Evolutionary conservation across 106 monocot species (phyloP).

Genomic region (Apostasia shenzhenica): DNA sequence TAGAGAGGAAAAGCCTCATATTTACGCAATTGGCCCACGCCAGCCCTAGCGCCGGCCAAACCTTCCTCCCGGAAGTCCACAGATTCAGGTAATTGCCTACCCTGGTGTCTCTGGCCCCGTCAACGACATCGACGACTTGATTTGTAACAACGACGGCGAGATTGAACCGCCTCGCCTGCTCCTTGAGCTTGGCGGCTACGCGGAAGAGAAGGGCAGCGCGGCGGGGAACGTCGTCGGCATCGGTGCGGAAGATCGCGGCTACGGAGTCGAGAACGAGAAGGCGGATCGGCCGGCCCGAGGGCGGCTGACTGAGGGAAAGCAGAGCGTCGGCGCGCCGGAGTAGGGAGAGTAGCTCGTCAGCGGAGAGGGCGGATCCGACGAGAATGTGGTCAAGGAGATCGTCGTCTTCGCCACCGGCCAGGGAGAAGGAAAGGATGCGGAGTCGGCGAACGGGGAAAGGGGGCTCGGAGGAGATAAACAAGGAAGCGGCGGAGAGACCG

Average conservation of each 20-base stretch:
- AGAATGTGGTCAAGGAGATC: slow-evolving; percentile 64
- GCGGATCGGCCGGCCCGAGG: slow-evolving; percentile 29
- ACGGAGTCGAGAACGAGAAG: slow-evolving; percentile 82
- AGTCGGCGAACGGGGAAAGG: slow-evolving; percentile 76
- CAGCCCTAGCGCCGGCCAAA: slow-evolving; percentile 71
- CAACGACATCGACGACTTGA: slow-evolving; percentile 77
- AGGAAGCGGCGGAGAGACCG: slow-evolving; percentile 46
- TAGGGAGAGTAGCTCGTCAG: slow-evolving; percentile 52
- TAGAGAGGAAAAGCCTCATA: slow-evolving; percentile 69
- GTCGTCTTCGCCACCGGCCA: not conserved
- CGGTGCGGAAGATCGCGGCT: slow-evolving; percentile 76
- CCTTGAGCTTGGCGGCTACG: slow-evolving; percentile 58
- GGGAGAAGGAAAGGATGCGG: slow-evolving; percentile 16
- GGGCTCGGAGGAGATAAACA: slow-evolving; percentile 80
- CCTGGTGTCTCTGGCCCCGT: not conserved
- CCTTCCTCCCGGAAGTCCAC: slow-evolving; percentile 52
- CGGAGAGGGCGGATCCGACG: slow-evolving; percentile 57
- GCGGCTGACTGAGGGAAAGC: slow-evolving; percentile 25
- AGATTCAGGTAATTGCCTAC: slow-evolving; percentile 28
- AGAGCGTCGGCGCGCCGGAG: slow-evolving; percentile 38
- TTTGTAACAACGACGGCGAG: slow-evolving; percentile 75
- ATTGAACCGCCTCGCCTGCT: slow-evolving; percentile 34
- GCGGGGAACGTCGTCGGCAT: slow-evolving; percentile 54
- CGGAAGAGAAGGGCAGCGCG: slow-evolving; percentile 55
- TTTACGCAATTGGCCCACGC: slow-evolving; percentile 90